Evolutionary conservation across 1,284 basidiomycete species (phyloP).

Genomic region (Abortiporus biennis): DNA sequence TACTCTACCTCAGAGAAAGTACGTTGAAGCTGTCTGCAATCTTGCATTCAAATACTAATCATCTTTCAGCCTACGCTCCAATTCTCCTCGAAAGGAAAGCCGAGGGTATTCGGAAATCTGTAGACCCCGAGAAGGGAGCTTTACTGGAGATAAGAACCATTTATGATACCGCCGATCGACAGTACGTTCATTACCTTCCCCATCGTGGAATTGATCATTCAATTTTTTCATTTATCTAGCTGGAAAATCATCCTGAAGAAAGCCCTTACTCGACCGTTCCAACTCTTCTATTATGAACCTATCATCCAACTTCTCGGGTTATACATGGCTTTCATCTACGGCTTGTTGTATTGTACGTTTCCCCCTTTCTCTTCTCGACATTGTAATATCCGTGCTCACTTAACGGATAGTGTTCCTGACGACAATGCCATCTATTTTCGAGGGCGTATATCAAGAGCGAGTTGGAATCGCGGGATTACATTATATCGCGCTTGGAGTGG

Average conservation of each 20-base stretch:
- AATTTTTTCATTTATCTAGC: constrained; percentile 11
- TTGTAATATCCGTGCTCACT: background rate
- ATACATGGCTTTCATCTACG: constrained; percentile 48
- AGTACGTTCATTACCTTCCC: constrained; percentile 17
- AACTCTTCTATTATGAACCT: constrained; percentile 37
- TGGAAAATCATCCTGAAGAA: constrained; percentile 32
- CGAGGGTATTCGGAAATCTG: constrained; percentile 30
- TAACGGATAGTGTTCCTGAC: constrained; percentile 50
- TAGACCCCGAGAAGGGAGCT: constrained; percentile 25
- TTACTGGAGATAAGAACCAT: constrained; percentile 20
- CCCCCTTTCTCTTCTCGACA: background rate
- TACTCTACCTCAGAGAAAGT: constrained; percentile 42
- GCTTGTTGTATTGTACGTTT: constrained; percentile 47
- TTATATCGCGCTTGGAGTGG: constrained; percentile 60
- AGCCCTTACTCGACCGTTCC: constrained; percentile 39
- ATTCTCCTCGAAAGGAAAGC: constrained; percentile 40
- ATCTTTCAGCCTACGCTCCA: constrained; percentile 33
- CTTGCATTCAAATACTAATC: background rate
- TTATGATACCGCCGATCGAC: constrained; percentile 22
- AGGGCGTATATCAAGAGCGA: constrained; percentile 39
- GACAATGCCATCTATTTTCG: constrained; percentile 57
- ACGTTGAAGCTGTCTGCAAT: constrained; percentile 8
- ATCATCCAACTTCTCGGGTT: constrained; percentile 38
- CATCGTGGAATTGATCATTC: background rate
- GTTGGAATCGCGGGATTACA: constrained; percentile 54